phyloP scores from a whole-genome alignment of 495 filamentous ascomycete genomes.

The Penicillium desertorum region DNA sequence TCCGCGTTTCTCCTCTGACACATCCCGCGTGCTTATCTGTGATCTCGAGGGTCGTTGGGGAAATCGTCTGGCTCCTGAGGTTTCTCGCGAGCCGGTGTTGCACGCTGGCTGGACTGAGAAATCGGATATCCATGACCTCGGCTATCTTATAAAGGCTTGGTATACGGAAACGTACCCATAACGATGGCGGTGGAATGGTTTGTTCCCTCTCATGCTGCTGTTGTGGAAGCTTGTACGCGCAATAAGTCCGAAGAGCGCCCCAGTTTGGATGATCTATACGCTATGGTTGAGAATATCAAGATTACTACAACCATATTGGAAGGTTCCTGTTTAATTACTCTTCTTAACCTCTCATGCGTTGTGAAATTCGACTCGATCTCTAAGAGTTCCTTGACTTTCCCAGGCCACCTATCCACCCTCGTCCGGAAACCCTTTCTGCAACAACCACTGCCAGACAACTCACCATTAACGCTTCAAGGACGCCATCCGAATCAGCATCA shows the following conservation, averaged over 20 bases:
- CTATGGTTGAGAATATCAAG: conserved; percentile 2
- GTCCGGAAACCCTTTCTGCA: too few relatives aligned
- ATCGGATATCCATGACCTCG: conserved; percentile 4
- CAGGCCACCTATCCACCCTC: too few relatives aligned
- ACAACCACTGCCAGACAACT: too few relatives aligned
- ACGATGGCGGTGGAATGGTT: conserved; percentile 2
- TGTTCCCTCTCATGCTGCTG: conserved; percentile 2
- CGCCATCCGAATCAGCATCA: too few relatives aligned
- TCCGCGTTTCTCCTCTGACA: not conserved
- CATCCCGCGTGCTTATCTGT: conserved; percentile 1
- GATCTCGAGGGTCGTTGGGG: conserved; percentile 9
- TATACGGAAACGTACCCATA: conserved; percentile 3
- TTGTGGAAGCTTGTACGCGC: conserved; percentile 4
- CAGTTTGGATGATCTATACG: not conserved
- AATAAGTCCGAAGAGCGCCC: not conserved
- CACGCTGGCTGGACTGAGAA: conserved; percentile 2
- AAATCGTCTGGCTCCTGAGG: conserved; percentile 3
- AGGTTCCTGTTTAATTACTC: too few relatives aligned
- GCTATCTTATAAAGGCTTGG: conserved; percentile 2
- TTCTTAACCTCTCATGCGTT: too few relatives aligned
- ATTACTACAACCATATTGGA: too few relatives aligned
- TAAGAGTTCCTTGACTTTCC: too few relatives aligned
- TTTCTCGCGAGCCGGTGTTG: not conserved
- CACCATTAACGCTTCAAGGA: too few relatives aligned
- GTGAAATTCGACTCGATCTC: too few relatives aligned